These are phyloP conservation scores for Aspergillus tubingensis DNA, from an alignment of 2,329 filamentous ascomycete genomes.

Conservation along the genomic window DNA sequence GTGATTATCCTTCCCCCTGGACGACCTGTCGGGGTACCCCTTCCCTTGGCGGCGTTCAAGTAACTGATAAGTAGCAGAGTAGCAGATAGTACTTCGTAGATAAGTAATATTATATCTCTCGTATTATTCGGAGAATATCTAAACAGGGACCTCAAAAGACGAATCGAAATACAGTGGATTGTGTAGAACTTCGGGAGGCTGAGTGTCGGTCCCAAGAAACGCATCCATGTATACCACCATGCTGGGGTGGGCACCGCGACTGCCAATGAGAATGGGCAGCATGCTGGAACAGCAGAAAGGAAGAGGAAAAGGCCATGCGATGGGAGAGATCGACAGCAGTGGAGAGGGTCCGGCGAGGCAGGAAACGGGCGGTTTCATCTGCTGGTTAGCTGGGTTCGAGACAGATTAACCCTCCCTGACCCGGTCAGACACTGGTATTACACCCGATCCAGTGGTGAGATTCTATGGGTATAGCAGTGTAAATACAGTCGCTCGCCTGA, in stretches of 20 bases:
- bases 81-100: too few species aligned
- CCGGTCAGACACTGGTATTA: not conserved
- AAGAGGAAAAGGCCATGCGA: not conserved
- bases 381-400: not conserved
- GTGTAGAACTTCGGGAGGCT: not conserved
- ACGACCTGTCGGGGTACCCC: too few species aligned
- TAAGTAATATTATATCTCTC: too few species aligned
- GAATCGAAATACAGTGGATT: not conserved
- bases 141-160: not conserved
- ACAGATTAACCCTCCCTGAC: not conserved
- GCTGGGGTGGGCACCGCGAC: constrained; percentile 8
- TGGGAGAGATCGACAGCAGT: constrained; percentile 5
- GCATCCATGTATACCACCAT: not conserved
- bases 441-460: not conserved
- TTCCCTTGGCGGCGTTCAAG: not conserved
- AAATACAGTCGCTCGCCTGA: not conserved
- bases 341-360: constrained; percentile 5
- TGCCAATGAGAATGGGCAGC: constrained; percentile 7
- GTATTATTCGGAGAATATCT: not conserved
- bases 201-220: not conserved
- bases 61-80: too few species aligned
- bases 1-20: not conserved
- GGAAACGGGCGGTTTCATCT: constrained; percentile 7
- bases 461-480: not conserved
- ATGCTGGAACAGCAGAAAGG: not conserved